Base-by-base conservation (phyloP, 2,329 filamentous ascomycete genomes). In the Coniella lustricola region DNA sequence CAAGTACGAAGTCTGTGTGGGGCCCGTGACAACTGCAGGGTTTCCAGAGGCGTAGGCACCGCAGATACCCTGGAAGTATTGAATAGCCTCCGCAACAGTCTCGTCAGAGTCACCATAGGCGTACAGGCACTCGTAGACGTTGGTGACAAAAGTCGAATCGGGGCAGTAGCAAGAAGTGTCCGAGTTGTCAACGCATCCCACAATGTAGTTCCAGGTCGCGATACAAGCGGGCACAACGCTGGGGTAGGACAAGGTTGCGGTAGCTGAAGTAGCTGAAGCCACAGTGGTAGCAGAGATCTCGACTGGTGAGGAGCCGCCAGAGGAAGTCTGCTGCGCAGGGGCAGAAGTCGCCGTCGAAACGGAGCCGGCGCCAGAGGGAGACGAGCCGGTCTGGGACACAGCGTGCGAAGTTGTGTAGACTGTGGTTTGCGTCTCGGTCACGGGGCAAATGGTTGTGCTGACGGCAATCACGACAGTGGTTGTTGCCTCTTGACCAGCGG, bases 61-160 rank as follows among this genome's bases (percentile, higher is more conserved):
- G 72, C 91, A 97, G 69, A 97, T 87, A 65, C 90, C 90, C 67
- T 90, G 84, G 75, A 96, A 85, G 80, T 87, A 95, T 60, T 79
- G 77, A 51, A 93, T 76, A 52, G 89, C 87, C 58, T 81, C 70
- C 47, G 80, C 74, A 58, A 91, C 75, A 62, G 87, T 77, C 39
- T 77, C 72, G 53, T 83, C 76, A 51, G 76, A 76, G 51, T 76
- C 75, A 55, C 83, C 85, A 76, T 90, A 84, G 49, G 90, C 79
- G 61, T 84, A 81, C 59, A 97, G 75, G 71, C 91, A 97, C 54
- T 78, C 71, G 66, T 87, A 91, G 64, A 96, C 81, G 62, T 83
- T 84, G 66, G 81, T 74, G 62, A 90, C 86, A 69, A 93, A 91
- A 48, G 80, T 71, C 52, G 76, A 66, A 63, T 85, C 78, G 58